A percentile compares a stretch with the other conserved stretches of the same genome.
Evolutionary conservation across 108 stramenopile species (phyloP).

Genomic region (Mediolabrus comicus): DNA sequence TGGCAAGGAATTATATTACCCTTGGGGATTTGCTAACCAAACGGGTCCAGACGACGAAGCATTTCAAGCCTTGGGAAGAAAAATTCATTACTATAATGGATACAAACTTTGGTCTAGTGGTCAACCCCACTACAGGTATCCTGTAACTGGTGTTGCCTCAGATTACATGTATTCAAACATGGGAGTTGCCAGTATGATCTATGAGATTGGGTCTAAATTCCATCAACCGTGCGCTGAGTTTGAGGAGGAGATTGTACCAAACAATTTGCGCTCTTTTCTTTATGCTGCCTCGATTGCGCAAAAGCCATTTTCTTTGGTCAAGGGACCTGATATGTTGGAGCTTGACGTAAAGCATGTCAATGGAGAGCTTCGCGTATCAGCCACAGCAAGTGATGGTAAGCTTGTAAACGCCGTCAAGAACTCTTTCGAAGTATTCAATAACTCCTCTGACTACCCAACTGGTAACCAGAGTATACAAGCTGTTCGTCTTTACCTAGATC

Average conservation of each 20-base stretch:
- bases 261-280: slow-evolving; percentile 31
- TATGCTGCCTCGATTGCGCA: slow-evolving; percentile 42
- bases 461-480: neutral
- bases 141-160: slow-evolving; percentile 31
- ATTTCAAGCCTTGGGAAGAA: slow-evolving; percentile 30
- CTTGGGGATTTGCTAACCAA: slow-evolving; percentile 44
- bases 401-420: neutral
- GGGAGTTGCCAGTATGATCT: slow-evolving; percentile 46
- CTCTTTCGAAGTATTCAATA: neutral
- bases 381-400: neutral
- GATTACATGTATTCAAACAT: slow-evolving; percentile 48
- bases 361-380: neutral
- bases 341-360: neutral
- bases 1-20: slow-evolving; percentile 32
- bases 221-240: slow-evolving; percentile 45
- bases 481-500: neutral
- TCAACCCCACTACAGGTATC: slow-evolving; percentile 22
- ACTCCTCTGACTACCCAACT: neutral
- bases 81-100: slow-evolving; percentile 30
- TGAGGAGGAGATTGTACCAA: slow-evolving; percentile 33
- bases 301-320: slow-evolving; percentile 31
- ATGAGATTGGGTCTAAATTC: slow-evolving; percentile 51
- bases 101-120: slow-evolving; percentile 30
- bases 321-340: slow-evolving; percentile 50
- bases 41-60: slow-evolving; percentile 39